Evolutionary conservation across 2,329 filamentous ascomycete genomes (phyloP).

Genomic region (Fusarium coffeatum): DNA sequence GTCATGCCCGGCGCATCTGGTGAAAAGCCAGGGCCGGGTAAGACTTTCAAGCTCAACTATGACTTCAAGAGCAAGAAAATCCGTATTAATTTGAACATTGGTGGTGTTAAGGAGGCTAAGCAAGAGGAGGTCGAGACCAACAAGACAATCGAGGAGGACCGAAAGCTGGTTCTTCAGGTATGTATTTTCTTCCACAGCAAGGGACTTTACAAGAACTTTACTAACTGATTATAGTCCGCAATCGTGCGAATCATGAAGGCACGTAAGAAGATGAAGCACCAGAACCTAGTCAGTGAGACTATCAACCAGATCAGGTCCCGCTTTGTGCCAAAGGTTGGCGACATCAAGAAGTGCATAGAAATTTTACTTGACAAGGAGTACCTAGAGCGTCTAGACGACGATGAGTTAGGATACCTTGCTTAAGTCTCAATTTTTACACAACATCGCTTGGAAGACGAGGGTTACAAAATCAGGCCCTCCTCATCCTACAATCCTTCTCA

Average conservation of each 20-base stretch:
- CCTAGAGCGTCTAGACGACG: constrained; percentile 91
- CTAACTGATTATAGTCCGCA: constrained; percentile 75
- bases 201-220: constrained; percentile 1
- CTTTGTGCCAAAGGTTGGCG: constrained; percentile 90
- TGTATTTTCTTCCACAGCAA: constrained; percentile 47
- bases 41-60: constrained; percentile 86
- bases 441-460: background rate
- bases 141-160: constrained; percentile 99
- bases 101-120: constrained; percentile 95
- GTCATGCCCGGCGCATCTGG: constrained; percentile 73
- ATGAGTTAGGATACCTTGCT: constrained; percentile 94
- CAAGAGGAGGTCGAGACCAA: constrained; percentile 97
- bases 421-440: constrained; percentile 57
- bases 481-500: background rate
- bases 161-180: constrained; percentile 96
- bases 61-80: constrained; percentile 99
- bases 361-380: constrained; percentile 99
- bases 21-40: constrained; percentile 81
- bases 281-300: constrained; percentile 91
- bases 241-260: constrained; percentile 99
- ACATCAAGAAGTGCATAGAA: constrained; percentile 99
- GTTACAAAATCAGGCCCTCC: background rate
- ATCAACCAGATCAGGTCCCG: constrained; percentile 94
- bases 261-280: constrained; percentile 98
- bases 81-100: constrained; percentile 94